phyloP scores from a whole-genome alignment of 306 rosid species.

The Castanea mollissima region DNA sequence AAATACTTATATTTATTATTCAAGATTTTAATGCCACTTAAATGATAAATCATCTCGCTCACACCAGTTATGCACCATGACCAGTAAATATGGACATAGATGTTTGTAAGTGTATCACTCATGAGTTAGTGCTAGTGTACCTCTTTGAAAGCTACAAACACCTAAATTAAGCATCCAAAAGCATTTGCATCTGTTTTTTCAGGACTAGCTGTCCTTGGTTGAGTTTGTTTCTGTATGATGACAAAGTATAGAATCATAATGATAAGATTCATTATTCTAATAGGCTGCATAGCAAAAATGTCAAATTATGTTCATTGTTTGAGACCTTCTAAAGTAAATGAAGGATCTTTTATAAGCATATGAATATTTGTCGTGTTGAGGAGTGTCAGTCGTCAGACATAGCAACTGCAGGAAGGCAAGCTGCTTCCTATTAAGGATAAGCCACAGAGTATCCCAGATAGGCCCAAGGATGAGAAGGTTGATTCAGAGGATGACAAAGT shows the following conservation, averaged over 20 bases:
- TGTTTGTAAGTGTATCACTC: neutral
- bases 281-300: neutral
- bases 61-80: neutral
- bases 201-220: neutral
- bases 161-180: neutral
- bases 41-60: neutral
- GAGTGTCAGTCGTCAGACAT: neutral
- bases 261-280: neutral
- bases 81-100: neutral
- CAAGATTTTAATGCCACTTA: neutral
- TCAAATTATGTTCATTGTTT: neutral
- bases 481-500: no score
- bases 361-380: neutral
- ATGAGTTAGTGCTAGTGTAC: neutral
- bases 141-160: neutral
- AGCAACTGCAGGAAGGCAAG: neutral
- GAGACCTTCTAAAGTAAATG: neutral
- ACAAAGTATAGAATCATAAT: neutral
- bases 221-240: neutral
- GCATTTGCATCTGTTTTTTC: neutral
- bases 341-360: neutral
- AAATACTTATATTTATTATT: neutral
- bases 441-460: no score
- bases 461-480: no score
- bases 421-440: no score